Percentiles rank a stretch among this genome's conserved stretches.
Evolutionary conservation across 2,329 filamentous ascomycete genomes (phyloP).

Genomic region (Seiridium cupressi): DNA sequence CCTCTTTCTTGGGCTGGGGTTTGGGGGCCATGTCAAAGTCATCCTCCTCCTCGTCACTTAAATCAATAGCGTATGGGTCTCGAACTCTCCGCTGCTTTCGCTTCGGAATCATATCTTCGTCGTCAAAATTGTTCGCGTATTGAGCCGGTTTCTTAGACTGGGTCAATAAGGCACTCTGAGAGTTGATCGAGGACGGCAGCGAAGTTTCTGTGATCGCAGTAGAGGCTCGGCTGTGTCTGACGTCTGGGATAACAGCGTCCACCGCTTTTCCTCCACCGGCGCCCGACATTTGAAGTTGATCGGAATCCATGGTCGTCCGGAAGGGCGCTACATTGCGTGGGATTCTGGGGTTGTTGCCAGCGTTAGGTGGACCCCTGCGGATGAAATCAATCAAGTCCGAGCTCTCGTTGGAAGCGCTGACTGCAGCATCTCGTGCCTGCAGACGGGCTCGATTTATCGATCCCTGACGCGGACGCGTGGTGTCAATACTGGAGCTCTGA

Average conservation of each 20-base stretch:
- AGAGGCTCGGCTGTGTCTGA: constrained; percentile 56
- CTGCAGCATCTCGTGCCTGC: constrained; percentile 69
- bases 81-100: constrained; percentile 75
- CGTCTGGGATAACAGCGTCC: constrained; percentile 55
- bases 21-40: constrained; percentile 48
- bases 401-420: constrained; percentile 63
- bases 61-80: constrained; percentile 92
- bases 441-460: constrained; percentile 51
- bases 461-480: constrained; percentile 30
- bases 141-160: constrained; percentile 37
- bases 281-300: constrained; percentile 58
- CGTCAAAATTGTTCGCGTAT: constrained; percentile 40
- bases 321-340: constrained; percentile 83
- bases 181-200: constrained; percentile 67
- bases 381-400: constrained; percentile 96
- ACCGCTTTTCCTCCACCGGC: constrained; percentile 55
- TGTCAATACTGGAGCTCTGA: constrained; percentile 34
- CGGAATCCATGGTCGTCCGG: constrained; percentile 80
- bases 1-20: constrained; percentile 50
- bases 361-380: constrained; percentile 72
- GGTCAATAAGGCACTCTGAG: constrained; percentile 66
- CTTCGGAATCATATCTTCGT: constrained; percentile 59
- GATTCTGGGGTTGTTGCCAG: constrained; percentile 66
- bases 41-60: constrained; percentile 65
- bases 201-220: constrained; percentile 58